These are phyloP conservation scores for Ploettnerulaceae sp. DNA, from an alignment of 2,329 filamentous ascomycete genomes.

Conservation along the genomic window DNA sequence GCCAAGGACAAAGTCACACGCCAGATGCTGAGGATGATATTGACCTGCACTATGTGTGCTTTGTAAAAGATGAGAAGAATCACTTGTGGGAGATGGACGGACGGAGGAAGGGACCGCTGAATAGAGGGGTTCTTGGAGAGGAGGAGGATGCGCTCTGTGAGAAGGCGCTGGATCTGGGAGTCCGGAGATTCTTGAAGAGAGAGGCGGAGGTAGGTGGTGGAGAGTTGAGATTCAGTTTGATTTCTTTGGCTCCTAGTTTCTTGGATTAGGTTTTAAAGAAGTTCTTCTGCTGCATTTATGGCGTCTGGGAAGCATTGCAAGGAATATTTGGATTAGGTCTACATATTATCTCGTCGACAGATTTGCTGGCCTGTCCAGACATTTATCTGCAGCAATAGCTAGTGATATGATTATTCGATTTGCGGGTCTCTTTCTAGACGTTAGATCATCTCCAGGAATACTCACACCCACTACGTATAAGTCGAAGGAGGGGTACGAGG, in stretches of 20 bases:
- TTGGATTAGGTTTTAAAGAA: constrained; percentile 2
- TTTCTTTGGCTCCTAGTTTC: constrained; percentile 25
- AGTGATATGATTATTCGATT: too few relatives aligned
- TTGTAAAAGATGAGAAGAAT: constrained; percentile 66
- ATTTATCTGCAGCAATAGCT: too few relatives aligned
- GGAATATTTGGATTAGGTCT: too few relatives aligned
- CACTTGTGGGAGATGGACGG: constrained; percentile 69
- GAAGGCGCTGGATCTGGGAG: constrained; percentile 68
- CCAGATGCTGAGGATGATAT: constrained; percentile 71
- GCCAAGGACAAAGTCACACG: constrained; percentile 67
- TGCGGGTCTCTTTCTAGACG: neutral
- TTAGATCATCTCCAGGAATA: neutral
- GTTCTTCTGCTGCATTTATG: neutral
- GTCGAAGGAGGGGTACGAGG: constrained; percentile 1
- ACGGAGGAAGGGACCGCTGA: constrained; percentile 56
- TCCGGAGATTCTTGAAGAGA: constrained; percentile 36
- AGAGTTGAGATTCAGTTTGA: constrained; percentile 32
- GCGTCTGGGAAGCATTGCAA: neutral
- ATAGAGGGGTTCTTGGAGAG: constrained; percentile 40
- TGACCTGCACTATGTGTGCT: constrained; percentile 93
- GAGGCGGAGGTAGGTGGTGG: constrained; percentile 26
- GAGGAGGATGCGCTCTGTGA: constrained; percentile 72
- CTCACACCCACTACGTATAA: too few relatives aligned
- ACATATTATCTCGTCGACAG: too few relatives aligned
- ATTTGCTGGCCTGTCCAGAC: too few relatives aligned